Evolutionary conservation across 2,329 filamentous ascomycete genomes (phyloP).

Genomic region (Pestalotiopsis fici): DNA sequence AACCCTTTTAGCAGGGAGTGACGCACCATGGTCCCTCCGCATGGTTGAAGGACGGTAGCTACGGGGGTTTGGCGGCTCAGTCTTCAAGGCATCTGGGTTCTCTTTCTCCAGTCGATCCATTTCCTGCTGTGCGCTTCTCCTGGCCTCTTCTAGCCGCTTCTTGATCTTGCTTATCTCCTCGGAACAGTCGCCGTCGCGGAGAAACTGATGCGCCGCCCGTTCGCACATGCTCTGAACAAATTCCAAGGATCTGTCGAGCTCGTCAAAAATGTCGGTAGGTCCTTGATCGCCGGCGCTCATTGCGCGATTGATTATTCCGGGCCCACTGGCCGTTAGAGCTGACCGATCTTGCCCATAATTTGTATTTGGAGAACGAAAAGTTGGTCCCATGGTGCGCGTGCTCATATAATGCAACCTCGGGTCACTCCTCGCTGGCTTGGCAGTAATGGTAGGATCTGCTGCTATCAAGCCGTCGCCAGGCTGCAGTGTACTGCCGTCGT

Average conservation of each 20-base stretch:
- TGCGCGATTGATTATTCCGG: slow-evolving; percentile 25
- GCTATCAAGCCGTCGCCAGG: slow-evolving; percentile 24
- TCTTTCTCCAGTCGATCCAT: slow-evolving; percentile 57
- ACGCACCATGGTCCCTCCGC: slow-evolving; percentile 43
- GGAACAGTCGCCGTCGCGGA: slow-evolving; percentile 85
- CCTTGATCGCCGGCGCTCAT: slow-evolving; percentile 14
- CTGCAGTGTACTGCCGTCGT: slow-evolving; percentile 27
- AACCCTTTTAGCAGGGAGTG: slow-evolving; percentile 18
- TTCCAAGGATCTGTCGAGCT: slow-evolving; percentile 77
- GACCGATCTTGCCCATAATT: slow-evolving; percentile 22
- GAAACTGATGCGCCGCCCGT: slow-evolving; percentile 82
- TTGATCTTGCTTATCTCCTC: slow-evolving; percentile 73
- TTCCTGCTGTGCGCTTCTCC: slow-evolving; percentile 61
- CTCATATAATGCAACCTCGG: slow-evolving; percentile 38
- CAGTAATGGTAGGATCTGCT: slow-evolving; percentile 15
- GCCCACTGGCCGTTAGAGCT: slow-evolving; percentile 15
- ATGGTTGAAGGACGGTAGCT: slow-evolving; percentile 55
- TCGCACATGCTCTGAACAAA: slow-evolving; percentile 81
- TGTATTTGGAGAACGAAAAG: slow-evolving; percentile 23
- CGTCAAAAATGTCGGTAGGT: slow-evolving; percentile 62
- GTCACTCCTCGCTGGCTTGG: slow-evolving; percentile 16
- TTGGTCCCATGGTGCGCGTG: slow-evolving; percentile 37
- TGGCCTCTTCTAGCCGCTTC: slow-evolving; percentile 63
- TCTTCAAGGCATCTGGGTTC: slow-evolving; percentile 34
- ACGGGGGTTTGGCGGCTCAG: slow-evolving; percentile 39